These are phyloP conservation scores for Crithidia expoeki DNA, from an alignment of 208 protist species.

Conservation along the genomic window DNA sequence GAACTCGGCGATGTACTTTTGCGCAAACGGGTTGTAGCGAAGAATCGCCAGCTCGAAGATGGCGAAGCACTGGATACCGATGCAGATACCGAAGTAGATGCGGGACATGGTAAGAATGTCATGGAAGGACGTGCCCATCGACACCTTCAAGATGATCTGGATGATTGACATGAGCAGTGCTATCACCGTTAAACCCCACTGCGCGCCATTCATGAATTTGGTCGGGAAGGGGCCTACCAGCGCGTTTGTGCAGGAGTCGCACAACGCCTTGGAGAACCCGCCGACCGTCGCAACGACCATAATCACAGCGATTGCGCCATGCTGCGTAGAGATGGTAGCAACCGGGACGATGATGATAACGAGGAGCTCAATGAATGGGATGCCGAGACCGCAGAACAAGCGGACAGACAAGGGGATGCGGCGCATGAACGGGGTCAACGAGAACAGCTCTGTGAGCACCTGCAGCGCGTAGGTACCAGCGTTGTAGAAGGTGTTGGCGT, in stretches of 20 bases:
- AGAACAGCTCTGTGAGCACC: conserved; percentile 54
- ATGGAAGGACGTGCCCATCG: conserved; percentile 56
- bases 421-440: conserved; percentile 50
- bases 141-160: conserved; percentile 76
- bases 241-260: conserved; percentile 81
- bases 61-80: conserved; percentile 53
- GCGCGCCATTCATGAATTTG: conserved; percentile 76
- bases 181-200: conserved; percentile 70
- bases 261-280: conserved; percentile 77
- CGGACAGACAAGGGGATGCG: conserved; percentile 55
- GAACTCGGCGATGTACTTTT: conserved; percentile 80
- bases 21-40: conserved; percentile 62
- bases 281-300: conserved; percentile 61
- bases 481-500: conserved; percentile 85
- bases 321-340: conserved; percentile 39
- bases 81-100: conserved; percentile 82
- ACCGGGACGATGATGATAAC: conserved; percentile 63
- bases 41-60: conserved; percentile 54
- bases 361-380: conserved; percentile 62
- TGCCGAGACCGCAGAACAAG: conserved; percentile 55
- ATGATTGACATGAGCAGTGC: conserved; percentile 68
- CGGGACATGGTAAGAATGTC: conserved; percentile 58
- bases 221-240: conserved; percentile 80
- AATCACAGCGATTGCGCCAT: conserved; percentile 68
- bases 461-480: conserved; percentile 69